Evolutionary conservation across 2,329 filamentous ascomycete species (phyloP).

Genomic region (Scedosporium dehoogii): DNA sequence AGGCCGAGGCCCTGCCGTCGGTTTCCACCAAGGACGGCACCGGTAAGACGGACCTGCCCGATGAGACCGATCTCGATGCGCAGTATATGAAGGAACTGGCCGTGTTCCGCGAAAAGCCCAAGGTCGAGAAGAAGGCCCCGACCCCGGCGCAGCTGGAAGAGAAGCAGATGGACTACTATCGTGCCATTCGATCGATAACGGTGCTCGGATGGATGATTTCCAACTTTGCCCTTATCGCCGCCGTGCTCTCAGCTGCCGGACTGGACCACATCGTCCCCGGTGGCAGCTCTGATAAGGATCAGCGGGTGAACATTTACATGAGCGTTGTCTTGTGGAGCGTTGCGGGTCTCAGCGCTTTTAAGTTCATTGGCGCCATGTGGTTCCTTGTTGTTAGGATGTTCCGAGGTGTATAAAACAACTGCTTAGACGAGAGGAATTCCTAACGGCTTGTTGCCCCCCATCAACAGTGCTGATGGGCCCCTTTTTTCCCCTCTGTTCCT

Average conservation of each 20-base stretch:
- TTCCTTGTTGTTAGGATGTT: conserved; percentile 87
- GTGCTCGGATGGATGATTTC: conserved; percentile 95
- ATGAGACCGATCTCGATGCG: conserved; percentile 88
- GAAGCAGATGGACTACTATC: conserved; percentile 97
- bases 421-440: neutral
- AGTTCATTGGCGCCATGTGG: conserved; percentile 82
- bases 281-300: conserved; percentile 26
- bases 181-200: conserved; percentile 84
- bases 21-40: conserved; percentile 80
- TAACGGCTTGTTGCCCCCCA: neutral
- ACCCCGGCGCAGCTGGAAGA: conserved; percentile 52
- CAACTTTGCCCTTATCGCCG: conserved; percentile 79
- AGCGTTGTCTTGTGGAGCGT: conserved; percentile 82
- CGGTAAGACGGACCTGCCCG: conserved; percentile 91
- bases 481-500: neutral
- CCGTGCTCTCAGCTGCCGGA: conserved; percentile 80
- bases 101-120: conserved; percentile 64
- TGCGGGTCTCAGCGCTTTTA: conserved; percentile 71
- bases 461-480: neutral
- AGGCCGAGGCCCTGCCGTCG: conserved; percentile 78
- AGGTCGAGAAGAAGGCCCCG: conserved; percentile 56
- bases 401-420: conserved; percentile 48
- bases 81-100: conserved; percentile 82
- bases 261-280: conserved; percentile 54
- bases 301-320: conserved; percentile 73